Conservation (phyloP, 139 green algal genomes). For the Chlorella sp. region DNA sequence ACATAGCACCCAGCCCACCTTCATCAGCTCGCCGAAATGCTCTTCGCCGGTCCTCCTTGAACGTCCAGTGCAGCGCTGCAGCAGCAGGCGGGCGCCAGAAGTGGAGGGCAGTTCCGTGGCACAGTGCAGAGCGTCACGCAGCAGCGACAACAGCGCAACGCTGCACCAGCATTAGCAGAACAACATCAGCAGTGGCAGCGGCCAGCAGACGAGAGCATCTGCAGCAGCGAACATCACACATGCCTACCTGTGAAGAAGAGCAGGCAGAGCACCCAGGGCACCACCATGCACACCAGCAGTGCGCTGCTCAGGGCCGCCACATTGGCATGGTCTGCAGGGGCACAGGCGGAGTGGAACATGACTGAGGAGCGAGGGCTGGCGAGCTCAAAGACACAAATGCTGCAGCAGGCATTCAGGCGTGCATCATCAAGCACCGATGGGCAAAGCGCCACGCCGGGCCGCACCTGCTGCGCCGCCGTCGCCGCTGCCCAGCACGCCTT, state of each 20-base stretch:
- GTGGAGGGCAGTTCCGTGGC: too few relatives aligned
- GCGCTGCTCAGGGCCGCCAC: conserved; percentile 59
- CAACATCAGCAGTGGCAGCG: not conserved
- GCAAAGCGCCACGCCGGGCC: too few relatives aligned
- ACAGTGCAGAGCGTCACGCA: not conserved
- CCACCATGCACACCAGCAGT: conserved; percentile 65
- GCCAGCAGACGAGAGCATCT: not conserved
- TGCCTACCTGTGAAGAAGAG: conserved; percentile 55
- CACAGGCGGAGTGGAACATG: too few relatives aligned
- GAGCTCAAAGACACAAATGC: too few relatives aligned
- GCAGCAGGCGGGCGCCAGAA: too few relatives aligned
- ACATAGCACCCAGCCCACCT: not conserved
- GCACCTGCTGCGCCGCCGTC: not conserved
- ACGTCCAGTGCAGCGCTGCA: conserved; percentile 37
- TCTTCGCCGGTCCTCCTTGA: not conserved
- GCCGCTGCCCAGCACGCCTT: conserved; percentile 33
- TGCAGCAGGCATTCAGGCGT: not conserved
- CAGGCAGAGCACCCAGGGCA: conserved; percentile 72
- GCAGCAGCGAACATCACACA: too few relatives aligned
- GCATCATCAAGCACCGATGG: not conserved
- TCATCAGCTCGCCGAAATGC: not conserved
- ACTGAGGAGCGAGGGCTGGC: too few relatives aligned
- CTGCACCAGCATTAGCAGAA: too few relatives aligned
- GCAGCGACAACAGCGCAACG: not conserved
- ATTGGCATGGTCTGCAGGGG: conserved; percentile 30